phyloP scores from a whole-genome alignment of 306 rosid species.

The Dryas alaskensis region DNA sequence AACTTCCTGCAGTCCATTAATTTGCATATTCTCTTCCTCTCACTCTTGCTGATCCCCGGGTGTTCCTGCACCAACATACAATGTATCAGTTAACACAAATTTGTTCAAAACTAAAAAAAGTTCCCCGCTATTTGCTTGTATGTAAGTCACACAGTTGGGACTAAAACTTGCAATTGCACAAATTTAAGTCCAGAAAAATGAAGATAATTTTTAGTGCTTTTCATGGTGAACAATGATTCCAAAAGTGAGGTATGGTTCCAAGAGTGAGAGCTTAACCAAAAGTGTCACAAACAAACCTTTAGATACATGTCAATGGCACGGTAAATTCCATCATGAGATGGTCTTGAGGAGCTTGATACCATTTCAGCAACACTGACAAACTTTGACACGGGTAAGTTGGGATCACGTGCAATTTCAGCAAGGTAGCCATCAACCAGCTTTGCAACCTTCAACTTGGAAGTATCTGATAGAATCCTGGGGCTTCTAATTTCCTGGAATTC shows the following conservation, averaged over 20 bases:
- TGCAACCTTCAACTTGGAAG: slow-evolving; percentile 70
- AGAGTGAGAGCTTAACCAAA: neutral
- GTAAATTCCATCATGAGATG: slow-evolving; percentile 81
- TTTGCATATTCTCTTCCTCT: slow-evolving; percentile 75
- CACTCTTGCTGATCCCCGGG: slow-evolving; percentile 83
- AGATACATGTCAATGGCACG: slow-evolving; percentile 87
- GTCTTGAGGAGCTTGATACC: slow-evolving; percentile 64
- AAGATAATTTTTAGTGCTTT: neutral
- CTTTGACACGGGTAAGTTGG: slow-evolving; percentile 49
- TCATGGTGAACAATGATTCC: neutral
- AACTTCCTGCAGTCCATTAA: slow-evolving; percentile 90
- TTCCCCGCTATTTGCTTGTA: neutral
- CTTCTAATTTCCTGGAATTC: slow-evolving; percentile 66
- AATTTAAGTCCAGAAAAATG: neutral
- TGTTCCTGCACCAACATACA: slow-evolving; percentile 62
- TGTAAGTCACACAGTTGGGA: neutral
- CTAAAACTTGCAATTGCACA: neutral
- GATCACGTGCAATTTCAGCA: slow-evolving; percentile 73
- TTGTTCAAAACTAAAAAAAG: neutral
- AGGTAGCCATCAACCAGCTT: slow-evolving; percentile 85
- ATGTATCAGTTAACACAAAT: neutral
- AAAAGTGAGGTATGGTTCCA: too few relatives aligned
- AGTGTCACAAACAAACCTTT: slow-evolving; percentile 47
- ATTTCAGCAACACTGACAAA: slow-evolving; percentile 65
- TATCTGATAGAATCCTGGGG: slow-evolving; percentile 49